Percentiles rank a stretch among this genome's conserved stretches.
Evolutionary conservation across 495 filamentous ascomycete genomes (phyloP).

Genomic region (Lophium mytilinum): DNA sequence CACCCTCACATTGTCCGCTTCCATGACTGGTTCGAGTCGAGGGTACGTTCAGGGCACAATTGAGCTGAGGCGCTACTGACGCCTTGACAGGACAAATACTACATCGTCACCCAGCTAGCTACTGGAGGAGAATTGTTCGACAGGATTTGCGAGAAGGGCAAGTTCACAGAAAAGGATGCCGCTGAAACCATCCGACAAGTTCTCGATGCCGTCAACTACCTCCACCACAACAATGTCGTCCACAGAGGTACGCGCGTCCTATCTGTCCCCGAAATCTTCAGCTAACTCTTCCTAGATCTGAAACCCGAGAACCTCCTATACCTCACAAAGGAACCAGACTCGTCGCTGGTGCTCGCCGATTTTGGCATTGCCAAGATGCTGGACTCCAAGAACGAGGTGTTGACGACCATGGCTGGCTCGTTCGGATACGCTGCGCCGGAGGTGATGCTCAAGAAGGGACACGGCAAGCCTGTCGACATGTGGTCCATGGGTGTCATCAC

Average conservation of each 20-base stretch:
- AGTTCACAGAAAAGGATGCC: constrained; percentile 98
- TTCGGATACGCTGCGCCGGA: constrained; percentile 98
- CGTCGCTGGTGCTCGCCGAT: constrained; percentile 86
- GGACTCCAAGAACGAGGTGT: constrained; percentile 76
- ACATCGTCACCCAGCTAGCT: constrained; percentile 96
- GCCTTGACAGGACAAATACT: constrained; percentile 86
- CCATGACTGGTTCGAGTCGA: constrained; percentile 98
- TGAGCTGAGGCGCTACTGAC: constrained; percentile 1
- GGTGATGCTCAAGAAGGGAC: constrained; percentile 95
- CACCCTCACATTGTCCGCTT: constrained; percentile 97
- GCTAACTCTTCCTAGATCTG: constrained; percentile 53
- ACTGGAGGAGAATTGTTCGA: constrained; percentile 97
- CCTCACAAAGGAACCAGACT: constrained; percentile 64
- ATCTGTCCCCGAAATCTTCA: not conserved
- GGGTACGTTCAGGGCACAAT: constrained; percentile 41
- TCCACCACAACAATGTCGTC: constrained; percentile 92
- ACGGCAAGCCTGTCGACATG: constrained; percentile 99
- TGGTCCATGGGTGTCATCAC: constrained; percentile 99
- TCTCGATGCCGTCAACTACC: constrained; percentile 86
- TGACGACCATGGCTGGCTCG: constrained; percentile 97
- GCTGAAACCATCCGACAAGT: constrained; percentile 95
- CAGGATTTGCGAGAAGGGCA: constrained; percentile 94
- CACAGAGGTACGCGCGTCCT: constrained; percentile 63
- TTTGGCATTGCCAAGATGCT: constrained; percentile 99
- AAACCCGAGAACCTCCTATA: constrained; percentile 99